Evolutionary conservation across 805 yeast species (phyloP).

Genomic region (Nakazawaea peltata): DNA sequence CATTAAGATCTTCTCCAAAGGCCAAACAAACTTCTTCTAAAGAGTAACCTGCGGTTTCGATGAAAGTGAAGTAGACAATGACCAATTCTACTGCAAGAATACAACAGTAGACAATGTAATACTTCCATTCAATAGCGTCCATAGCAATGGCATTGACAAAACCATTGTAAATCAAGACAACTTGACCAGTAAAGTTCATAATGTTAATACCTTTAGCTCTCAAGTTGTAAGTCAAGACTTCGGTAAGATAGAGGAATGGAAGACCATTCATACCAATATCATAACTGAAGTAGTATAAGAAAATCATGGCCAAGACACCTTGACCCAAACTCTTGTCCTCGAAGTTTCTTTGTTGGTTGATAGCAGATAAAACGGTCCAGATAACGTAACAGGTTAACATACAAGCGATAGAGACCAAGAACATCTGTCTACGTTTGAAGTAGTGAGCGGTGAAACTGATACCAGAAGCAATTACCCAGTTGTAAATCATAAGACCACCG

Average conservation of each 20-base stretch:
- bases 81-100: slow-evolving; percentile 20
- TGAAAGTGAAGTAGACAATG: slow-evolving; percentile 24
- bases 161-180: slow-evolving; percentile 14
- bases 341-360: slow-evolving; percentile 31
- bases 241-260: slow-evolving; percentile 37
- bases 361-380: slow-evolving; percentile 40
- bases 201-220: slow-evolving; percentile 19
- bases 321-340: slow-evolving; percentile 29
- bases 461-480: slow-evolving; percentile 25
- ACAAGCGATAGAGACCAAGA: slow-evolving; percentile 24
- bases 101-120: slow-evolving; percentile 27
- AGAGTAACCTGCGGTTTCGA: slow-evolving; percentile 30
- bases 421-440: slow-evolving; percentile 28
- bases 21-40: slow-evolving; percentile 28
- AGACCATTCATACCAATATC: slow-evolving; percentile 37
- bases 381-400: slow-evolving; percentile 31
- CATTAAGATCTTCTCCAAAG: slow-evolving; percentile 9
- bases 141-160: slow-evolving; percentile 27
- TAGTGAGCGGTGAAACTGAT: slow-evolving; percentile 22
- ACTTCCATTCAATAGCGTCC: slow-evolving; percentile 28
- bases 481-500: slow-evolving; percentile 39
- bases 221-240: slow-evolving; percentile 23
- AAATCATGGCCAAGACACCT: slow-evolving; percentile 47
- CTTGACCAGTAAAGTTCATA: slow-evolving; percentile 12
- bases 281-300: slow-evolving; percentile 32